Evolutionary conservation across 2,329 filamentous ascomycete genomes (phyloP).

Genomic region (Fusarium chuoi): DNA sequence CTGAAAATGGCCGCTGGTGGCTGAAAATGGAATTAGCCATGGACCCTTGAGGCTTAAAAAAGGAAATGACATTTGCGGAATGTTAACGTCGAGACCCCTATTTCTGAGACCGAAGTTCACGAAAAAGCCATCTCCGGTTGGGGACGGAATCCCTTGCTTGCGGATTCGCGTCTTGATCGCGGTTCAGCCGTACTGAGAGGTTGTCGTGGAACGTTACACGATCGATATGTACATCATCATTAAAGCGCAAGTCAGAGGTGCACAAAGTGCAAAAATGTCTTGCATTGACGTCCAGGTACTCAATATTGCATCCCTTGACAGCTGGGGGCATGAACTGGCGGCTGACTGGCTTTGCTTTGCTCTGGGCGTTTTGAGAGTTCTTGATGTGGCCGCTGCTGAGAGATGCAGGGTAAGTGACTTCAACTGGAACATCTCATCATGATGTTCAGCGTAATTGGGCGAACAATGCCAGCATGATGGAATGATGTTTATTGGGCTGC

Average conservation of each 20-base stretch:
- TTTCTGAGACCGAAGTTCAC: background rate
- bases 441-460: background rate
- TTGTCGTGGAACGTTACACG: slow-evolving; percentile 4
- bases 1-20: background rate
- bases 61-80: background rate
- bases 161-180: background rate
- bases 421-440: background rate
- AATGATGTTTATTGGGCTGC: background rate
- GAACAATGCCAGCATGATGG: background rate
- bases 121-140: background rate
- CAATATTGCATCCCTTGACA: background rate
- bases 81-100: background rate
- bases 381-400: fast-evolving
- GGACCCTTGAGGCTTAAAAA: slow-evolving; percentile 25
- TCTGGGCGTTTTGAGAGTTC: too few relatives aligned
- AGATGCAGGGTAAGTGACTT: background rate
- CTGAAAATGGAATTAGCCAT: slow-evolving; percentile 8
- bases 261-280: background rate
- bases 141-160: background rate
- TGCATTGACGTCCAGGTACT: background rate
- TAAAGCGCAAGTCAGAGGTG: background rate
- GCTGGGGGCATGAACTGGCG: background rate
- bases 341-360: background rate
- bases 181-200: background rate
- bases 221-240: slow-evolving; percentile 3